Base-by-base conservation (phyloP, 2,329 filamentous ascomycete genomes). In the Calonectria pteridis region DNA sequence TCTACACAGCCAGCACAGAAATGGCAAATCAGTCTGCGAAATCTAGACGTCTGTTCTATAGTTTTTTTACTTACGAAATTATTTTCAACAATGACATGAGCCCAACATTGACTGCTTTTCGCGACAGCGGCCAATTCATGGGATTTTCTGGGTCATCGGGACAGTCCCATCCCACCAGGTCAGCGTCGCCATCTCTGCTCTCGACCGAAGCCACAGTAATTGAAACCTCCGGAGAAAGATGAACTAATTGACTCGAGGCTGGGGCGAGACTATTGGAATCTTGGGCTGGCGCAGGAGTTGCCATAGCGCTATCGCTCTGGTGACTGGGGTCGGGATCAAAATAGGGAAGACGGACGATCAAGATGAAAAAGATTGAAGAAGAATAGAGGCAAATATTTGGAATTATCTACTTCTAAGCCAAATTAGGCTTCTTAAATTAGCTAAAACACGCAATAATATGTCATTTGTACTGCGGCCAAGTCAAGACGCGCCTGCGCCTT, bases 1-100 rank as follows among this genome's bases (percentile, higher is more conserved):
- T 29, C 50, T 53, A 10, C n/a, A 23, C 14, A 13, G 13, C 3
- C 16, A 53, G 16, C 28, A 29, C 4, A 5, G 16, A 26, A 20
- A 53, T 13, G 4, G 23, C 50, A 31, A 31, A 20, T 53, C 9
- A 53, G 50, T 18, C 14, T 2, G 11, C 16, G 4, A 29, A 6
- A 20, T 53, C 28, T 20, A 11, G 1, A n/a, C 4, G 16, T 3
- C 3, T 6, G 16, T 5, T 53, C n/a, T n/a, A 9, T n/a, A 10
- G 4, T 3, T 29, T 4, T 18, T 20, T 20, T 1, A 87, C 90
- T 4, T 28, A 59, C 55, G 55, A 59, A 35, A 59, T 35, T 1
- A 59, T 35, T 10, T 31, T 59, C 31, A 59, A 23, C 20, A 59
- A 18, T 3, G 55, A 59, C 55, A 59, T 37, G 18, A 37, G 29